A percentile compares a stretch with the other conserved stretches of the same genome.
Evolutionary conservation across 208 protist species (phyloP).

Genomic region (Leptomonas seymouri): DNA sequence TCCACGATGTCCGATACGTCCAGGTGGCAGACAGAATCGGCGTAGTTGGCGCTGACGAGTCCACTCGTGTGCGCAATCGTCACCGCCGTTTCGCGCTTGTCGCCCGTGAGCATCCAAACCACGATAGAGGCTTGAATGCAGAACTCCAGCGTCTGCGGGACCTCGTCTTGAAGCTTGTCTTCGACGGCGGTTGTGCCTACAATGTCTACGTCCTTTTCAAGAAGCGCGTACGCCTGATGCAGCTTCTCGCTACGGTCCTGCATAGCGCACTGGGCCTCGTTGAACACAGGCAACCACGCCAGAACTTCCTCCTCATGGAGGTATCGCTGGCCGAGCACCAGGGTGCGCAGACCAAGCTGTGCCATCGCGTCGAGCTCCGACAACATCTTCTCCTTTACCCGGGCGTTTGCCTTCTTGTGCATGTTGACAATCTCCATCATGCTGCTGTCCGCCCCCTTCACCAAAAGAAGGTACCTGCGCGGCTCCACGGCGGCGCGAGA

Average conservation of each 20-base stretch:
- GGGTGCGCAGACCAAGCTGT: conserved; percentile 69
- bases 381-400: conserved; percentile 38
- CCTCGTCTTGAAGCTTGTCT: conserved; percentile 96
- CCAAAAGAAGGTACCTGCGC: conserved; percentile 59
- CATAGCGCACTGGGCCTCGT: conserved; percentile 68
- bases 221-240: conserved; percentile 62
- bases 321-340: conserved; percentile 71
- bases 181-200: conserved; percentile 95
- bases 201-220: conserved; percentile 88
- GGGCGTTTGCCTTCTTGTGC: conserved; percentile 38
- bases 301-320: conserved; percentile 55
- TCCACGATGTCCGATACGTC: conserved; percentile 45
- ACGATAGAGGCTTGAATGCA: conserved; percentile 87
- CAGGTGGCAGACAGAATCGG: conserved; percentile 47
- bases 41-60: conserved; percentile 27
- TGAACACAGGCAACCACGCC: conserved; percentile 63
- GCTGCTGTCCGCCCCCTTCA: conserved; percentile 88
- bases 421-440: conserved; percentile 80
- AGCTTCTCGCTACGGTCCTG: conserved; percentile 54
- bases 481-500: not conserved
- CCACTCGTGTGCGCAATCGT: conserved; percentile 92
- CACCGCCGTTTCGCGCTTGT: conserved; percentile 98
- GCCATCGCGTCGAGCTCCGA: conserved; percentile 57
- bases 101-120: conserved; percentile 98
- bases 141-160: conserved; percentile 93